Base-by-base conservation (phyloP, 2,329 filamentous ascomycete genomes). In the Sporothrix brasiliensis region DNA sequence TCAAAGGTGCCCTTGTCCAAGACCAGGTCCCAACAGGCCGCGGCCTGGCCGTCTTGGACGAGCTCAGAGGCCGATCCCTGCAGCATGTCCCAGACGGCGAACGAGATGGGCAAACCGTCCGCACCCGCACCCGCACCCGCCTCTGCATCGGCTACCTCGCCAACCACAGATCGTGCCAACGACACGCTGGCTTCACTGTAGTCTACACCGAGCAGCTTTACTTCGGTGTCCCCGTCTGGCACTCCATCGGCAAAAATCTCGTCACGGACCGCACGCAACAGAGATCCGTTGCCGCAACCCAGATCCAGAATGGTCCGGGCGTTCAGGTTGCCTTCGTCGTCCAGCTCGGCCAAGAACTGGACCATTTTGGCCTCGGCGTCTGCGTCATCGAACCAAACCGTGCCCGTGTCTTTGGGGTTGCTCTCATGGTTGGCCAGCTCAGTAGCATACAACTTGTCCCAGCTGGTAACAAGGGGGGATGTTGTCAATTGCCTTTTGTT, bases 1-100 rank as follows among this genome's bases (percentile, higher is more conserved):
- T 99, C 95, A 79, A 98, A 99, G 0, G 95, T 99, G 58, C 95
- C 95, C 81, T 99, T 99, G 81, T 99, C 95, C n/a, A 97, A 86
- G 0, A 97, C 90, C 0, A 97, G 88, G 79, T 98, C 93, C 82
- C 94, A 98, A 0, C 91, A 91, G 0, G 71, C 49, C 14, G 67
- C 24, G 30, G 54, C 21, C 9, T 34, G 34, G 47, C 39, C 58
- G 3, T 58, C 60, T 7, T 41, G 21, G 4, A 49, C 30, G 3
- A 70, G 68, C 14, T 68, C 71, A 4, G 27, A 41, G 1, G 69
- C 66, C 24, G 52, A 10, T 1, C 81, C 81, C 11, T 77, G 77
- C 4, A 93, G 81, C 68, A 92, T 84, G 77, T 92, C 89, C 89
- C 91, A 93, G 67, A 86, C 80, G 14, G 73, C 73, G 72, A 88